Conservation (phyloP, 169 alveolate genomes). For the Fabrea salina region DNA sequence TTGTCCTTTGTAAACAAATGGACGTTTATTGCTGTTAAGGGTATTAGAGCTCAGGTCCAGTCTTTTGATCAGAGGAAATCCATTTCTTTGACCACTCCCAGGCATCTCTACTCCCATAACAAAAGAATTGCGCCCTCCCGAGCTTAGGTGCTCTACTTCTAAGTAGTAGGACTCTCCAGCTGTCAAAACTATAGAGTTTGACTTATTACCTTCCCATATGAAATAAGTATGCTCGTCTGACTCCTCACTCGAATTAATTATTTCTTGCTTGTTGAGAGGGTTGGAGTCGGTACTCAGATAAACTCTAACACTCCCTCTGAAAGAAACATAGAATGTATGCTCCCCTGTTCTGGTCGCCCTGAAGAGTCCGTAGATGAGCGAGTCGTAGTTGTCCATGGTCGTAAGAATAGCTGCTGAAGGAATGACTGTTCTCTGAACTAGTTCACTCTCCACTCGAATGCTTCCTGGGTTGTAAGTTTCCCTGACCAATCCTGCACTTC, state of each 20-base stretch:
- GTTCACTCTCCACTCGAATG: neutral
- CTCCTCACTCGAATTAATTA: too few species aligned
- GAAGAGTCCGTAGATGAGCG: neutral
- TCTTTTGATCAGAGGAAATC: neutral
- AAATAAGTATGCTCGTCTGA: too few species aligned
- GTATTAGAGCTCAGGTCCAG: too few species aligned
- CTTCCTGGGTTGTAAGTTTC: neutral
- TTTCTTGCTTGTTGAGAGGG: neutral
- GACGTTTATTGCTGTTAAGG: too few species aligned
- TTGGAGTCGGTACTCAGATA: neutral
- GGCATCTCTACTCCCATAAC: slow-evolving; percentile 13
- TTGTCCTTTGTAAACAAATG: too few species aligned
- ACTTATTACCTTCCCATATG: too few species aligned
- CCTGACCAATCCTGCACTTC: slow-evolving; percentile 10
- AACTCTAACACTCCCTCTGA: neutral
- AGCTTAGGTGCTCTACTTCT: neutral
- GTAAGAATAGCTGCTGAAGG: too few species aligned
- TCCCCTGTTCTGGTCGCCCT: slow-evolving; percentile 18
- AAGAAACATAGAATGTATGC: neutral
- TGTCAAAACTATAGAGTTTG: neutral
- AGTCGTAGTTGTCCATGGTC: too few species aligned
- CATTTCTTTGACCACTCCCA: neutral
- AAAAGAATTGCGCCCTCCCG: slow-evolving; percentile 15
- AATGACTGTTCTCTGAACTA: neutral
- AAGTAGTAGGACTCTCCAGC: neutral